Conservation (phyloP, 2,329 filamentous ascomycete genomes). For the Ophiocordyceps robertsii region DNA sequence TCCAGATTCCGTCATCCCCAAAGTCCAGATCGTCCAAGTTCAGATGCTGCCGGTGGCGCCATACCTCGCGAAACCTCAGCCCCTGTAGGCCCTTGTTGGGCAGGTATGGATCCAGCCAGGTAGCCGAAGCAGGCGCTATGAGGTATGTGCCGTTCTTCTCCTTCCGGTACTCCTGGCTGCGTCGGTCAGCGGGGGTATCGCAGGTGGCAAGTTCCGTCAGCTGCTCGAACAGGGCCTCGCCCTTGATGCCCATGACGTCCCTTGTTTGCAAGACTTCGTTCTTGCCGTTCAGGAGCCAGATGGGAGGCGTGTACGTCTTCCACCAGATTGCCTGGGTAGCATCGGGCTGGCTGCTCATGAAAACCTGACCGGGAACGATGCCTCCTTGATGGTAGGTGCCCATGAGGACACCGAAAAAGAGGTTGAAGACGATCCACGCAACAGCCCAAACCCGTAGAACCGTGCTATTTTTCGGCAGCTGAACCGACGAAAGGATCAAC, state of each 20-base stretch:
- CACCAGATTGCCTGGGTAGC: conserved; percentile 65
- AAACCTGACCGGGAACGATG: conserved; percentile 61
- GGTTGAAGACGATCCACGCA: conserved; percentile 58
- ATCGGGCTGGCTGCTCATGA: conserved; percentile 56
- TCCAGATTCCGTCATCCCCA: conserved; percentile 61
- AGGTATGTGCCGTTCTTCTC: conserved; percentile 53
- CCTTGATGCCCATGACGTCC: conserved; percentile 62
- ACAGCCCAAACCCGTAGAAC: conserved; percentile 40
- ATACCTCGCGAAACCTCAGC: conserved; percentile 55
- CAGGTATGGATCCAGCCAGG: conserved; percentile 53
- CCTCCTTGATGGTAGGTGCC: conserved; percentile 74
- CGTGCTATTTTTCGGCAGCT: conserved; percentile 43
- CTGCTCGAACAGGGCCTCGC: conserved; percentile 43
- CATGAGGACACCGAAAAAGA: conserved; percentile 56
- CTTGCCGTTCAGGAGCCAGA: conserved; percentile 67
- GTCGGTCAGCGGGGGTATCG: conserved; percentile 41
- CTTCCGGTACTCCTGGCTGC: conserved; percentile 42
- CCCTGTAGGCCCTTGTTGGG: conserved; percentile 44
- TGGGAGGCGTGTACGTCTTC: conserved; percentile 75
- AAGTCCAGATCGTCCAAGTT: conserved; percentile 75
- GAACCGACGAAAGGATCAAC: conserved; percentile 61
- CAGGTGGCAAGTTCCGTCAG: conserved; percentile 48
- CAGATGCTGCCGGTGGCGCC: conserved; percentile 53
- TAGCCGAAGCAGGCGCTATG: conserved; percentile 60
- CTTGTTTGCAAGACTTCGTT: conserved; percentile 57